These are phyloP conservation scores for Aspergillus oerlinghausenensis DNA, from an alignment of 2,329 filamentous ascomycete genomes.

Conservation along the genomic window DNA sequence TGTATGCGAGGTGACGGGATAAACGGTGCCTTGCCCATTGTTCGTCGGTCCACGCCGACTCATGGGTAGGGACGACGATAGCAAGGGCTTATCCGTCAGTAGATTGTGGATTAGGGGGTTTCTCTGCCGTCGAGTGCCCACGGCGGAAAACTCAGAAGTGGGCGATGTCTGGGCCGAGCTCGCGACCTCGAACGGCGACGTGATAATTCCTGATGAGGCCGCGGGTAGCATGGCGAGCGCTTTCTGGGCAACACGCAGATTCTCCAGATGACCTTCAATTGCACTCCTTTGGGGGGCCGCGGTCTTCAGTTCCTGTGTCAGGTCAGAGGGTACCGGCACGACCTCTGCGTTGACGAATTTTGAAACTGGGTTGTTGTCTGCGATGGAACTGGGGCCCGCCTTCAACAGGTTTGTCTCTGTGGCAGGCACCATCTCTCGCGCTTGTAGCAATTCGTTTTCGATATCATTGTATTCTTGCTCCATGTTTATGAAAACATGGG, in stretches of 20 bases:
- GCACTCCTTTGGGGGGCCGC: conserved; percentile 13
- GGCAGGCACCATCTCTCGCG: conserved; percentile 15
- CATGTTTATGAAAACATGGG: conserved; percentile 86
- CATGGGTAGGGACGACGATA: conserved; percentile 83
- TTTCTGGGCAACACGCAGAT: conserved; percentile 67
- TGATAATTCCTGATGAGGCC: conserved; percentile 81
- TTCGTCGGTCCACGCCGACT: conserved; percentile 52
- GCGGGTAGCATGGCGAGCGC: conserved; percentile 73
- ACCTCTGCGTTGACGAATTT: conserved; percentile 35
- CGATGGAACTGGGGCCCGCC: conserved; percentile 14
- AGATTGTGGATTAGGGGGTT: conserved; percentile 95
- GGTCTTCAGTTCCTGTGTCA: conserved; percentile 6
- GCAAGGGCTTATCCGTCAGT: conserved; percentile 87
- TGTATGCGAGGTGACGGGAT: conserved; percentile 50
- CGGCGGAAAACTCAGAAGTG: conserved; percentile 38
- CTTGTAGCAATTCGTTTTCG: conserved; percentile 53
- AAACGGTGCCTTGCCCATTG: conserved; percentile 24
- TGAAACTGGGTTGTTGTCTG: conserved; percentile 42
- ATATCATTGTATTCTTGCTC: conserved; percentile 80
- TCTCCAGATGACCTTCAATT: conserved; percentile 56
- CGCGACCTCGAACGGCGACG: conserved; percentile 79
- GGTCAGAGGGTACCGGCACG: conserved; percentile 18
- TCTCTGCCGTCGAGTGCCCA: conserved; percentile 56
- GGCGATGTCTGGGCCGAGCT: conserved; percentile 43
- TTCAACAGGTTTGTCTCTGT: conserved; percentile 11